Conservation (phyloP, 768 basidiomycete genomes). For the Pholiota molesta region DNA sequence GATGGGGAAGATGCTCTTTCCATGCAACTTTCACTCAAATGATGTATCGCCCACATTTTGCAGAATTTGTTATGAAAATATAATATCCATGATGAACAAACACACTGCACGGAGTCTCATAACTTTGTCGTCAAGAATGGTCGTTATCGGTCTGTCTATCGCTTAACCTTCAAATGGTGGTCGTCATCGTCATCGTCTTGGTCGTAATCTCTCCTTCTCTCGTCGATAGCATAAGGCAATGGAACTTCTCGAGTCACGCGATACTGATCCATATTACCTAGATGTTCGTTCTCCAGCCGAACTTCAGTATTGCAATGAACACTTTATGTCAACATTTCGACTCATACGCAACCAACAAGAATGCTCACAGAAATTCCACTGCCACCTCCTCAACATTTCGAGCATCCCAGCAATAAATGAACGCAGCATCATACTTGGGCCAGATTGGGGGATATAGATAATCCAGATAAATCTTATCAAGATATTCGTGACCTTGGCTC, state of each 20-base stretch:
- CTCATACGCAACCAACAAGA: slow-evolving; percentile 1
- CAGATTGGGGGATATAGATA: slow-evolving; percentile 63
- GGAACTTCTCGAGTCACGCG: slow-evolving; percentile 86
- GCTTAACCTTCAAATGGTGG: slow-evolving; percentile 5
- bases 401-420: slow-evolving; percentile 69
- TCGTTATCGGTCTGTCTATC: background rate
- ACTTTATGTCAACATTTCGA: background rate
- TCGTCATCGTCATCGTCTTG: slow-evolving; percentile 35
- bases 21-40: slow-evolving; percentile 58
- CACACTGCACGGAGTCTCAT: background rate
- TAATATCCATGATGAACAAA: background rate
- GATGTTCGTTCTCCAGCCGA: slow-evolving; percentile 71
- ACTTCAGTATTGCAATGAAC: slow-evolving; percentile 18
- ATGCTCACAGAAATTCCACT: slow-evolving; percentile 90
- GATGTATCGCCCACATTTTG: background rate
- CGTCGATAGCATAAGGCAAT: slow-evolving; percentile 72
- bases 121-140: background rate
- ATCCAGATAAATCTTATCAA: slow-evolving; percentile 84
- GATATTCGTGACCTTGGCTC: slow-evolving; percentile 65
- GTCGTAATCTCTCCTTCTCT: slow-evolving; percentile 50
- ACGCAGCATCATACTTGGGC: slow-evolving; percentile 53
- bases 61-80: background rate
- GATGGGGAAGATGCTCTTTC: slow-evolving; percentile 89
- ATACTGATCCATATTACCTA: slow-evolving; percentile 93
- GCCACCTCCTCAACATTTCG: slow-evolving; percentile 80